Base-by-base conservation (phyloP, 306 rosid genomes). In the Corylus avellana region DNA sequence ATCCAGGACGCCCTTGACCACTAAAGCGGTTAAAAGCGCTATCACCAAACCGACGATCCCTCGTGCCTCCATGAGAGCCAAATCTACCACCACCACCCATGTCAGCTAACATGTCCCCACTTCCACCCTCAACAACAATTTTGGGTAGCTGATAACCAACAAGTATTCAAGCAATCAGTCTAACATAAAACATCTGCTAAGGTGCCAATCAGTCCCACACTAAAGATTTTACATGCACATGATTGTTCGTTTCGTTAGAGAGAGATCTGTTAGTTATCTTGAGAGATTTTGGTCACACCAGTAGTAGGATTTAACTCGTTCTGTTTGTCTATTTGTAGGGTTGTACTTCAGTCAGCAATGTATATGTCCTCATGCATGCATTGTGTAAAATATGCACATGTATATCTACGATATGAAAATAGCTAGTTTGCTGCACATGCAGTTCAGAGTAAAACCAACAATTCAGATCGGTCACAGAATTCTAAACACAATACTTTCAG, bases 121-220 rank as follows among this genome's bases (percentile, higher is more conserved):
- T 85, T 76, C 80, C 84, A 58, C 88, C 78, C 53, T 89, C 97
- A 76, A 81, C 91, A 54, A 92, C 78, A 75, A 95, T 89, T 53
- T 56, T 84, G 4, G 98, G 94, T 46, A 96, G 91, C 99, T 96
- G 92, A 81, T 83, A 76, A 86, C 82, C 67, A 80, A 47, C 59
- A 70, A 81, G 78, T n/a, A 77, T 78, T 72, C 70, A 75, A 76
- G 54, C 11, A 39, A 78, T 75, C 81, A 81, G 79, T 50, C 61
- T 22, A 73, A 75, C 18, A 64, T 12, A 44, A 55, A 55, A 53
- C 49, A 20, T 64, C 48, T 14, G 25, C 12, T 14, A 6, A 58
- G 46, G 25, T 64, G 70, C 6, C 35, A 64, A 64, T 25, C 48
- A 64, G 46, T 32, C 46, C 22, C 22, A 64, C 12, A 16, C 5